Conservation (phyloP, 306 rosid genomes). For the Malus sieversii region DNA sequence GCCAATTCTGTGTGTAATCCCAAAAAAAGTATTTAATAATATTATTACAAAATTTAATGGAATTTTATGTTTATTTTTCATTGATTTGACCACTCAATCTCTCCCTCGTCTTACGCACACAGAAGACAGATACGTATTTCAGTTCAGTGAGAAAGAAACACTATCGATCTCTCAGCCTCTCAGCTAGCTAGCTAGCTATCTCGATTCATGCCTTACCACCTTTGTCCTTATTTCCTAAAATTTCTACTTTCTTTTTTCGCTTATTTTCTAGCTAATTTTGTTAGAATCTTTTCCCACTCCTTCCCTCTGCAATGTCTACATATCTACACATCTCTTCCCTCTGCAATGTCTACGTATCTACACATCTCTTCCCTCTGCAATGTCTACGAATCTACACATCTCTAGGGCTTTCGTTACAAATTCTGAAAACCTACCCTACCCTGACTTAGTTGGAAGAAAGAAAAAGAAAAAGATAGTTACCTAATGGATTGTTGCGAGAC, state of each 20-base stretch:
- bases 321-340: constrained; percentile 8
- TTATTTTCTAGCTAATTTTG: constrained; percentile 46
- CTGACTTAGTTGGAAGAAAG: constrained; percentile 6
- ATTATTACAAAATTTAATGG: neutral
- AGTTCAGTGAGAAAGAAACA: constrained; percentile 45
- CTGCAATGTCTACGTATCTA: neutral
- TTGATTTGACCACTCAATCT: constrained; percentile 93
- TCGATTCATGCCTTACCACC: constrained; percentile 31
- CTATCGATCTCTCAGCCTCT: constrained; percentile 13
- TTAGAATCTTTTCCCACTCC: constrained; percentile 38
- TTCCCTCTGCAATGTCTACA: constrained; percentile 1
- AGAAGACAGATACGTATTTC: constrained; percentile 62
- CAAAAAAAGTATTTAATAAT: neutral
- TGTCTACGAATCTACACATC: constrained; percentile 4
- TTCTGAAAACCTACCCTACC: constrained; percentile 10
- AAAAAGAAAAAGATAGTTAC: constrained; percentile 8
- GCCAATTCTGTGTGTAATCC: neutral
- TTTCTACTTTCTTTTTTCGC: constrained; percentile 15
- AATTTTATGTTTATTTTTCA: constrained; percentile 4
- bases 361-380: constrained; percentile 5
- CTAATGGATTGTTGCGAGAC: neutral
- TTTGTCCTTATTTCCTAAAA: constrained; percentile 62
- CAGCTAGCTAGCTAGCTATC: neutral
- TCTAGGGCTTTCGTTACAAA: constrained; percentile 23
- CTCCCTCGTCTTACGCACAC: constrained; percentile 52